Conservation (phyloP, 768 basidiomycete species). For the Russula sp. region DNA sequence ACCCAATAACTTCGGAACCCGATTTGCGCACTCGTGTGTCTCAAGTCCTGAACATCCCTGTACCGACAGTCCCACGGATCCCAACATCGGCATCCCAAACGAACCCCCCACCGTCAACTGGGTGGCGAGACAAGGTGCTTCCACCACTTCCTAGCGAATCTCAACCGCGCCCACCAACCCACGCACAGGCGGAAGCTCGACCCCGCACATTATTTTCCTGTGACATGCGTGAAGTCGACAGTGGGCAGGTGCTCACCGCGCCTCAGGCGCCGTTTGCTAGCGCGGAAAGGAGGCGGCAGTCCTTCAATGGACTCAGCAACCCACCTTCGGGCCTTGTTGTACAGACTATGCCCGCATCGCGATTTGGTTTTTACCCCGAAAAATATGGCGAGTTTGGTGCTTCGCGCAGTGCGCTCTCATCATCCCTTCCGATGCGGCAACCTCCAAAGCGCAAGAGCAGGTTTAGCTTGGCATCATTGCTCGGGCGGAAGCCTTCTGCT, state of each 20-base stretch:
- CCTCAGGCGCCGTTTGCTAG: constrained; percentile 60
- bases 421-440: constrained; percentile 1
- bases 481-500: constrained; percentile 48
- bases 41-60: constrained; percentile 23
- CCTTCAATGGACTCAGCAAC: constrained; percentile 59
- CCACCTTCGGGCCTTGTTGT: constrained; percentile 46
- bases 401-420: constrained; percentile 52
- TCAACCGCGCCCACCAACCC: constrained; percentile 28
- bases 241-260: constrained; percentile 48
- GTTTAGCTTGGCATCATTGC: constrained; percentile 60
- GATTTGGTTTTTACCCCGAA: constrained; percentile 24
- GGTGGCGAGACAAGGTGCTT: constrained; percentile 64
- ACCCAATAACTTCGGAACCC: constrained; percentile 55
- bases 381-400: constrained; percentile 69
- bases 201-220: constrained; percentile 63
- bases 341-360: constrained; percentile 41
- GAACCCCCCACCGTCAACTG: constrained; percentile 9
- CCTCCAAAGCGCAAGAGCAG: constrained; percentile 62
- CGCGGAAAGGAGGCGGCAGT: constrained; percentile 60
- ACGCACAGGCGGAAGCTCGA: constrained; percentile 37
- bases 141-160: constrained; percentile 64
- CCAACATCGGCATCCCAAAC: constrained; percentile 8
- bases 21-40: constrained; percentile 47
- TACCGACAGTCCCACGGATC: constrained; percentile 25
- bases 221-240: constrained; percentile 47